These are phyloP conservation scores for Umbelopsis sp. DNA, from an alignment of 192 early-diverging fungal species.

Conservation along the genomic window DNA sequence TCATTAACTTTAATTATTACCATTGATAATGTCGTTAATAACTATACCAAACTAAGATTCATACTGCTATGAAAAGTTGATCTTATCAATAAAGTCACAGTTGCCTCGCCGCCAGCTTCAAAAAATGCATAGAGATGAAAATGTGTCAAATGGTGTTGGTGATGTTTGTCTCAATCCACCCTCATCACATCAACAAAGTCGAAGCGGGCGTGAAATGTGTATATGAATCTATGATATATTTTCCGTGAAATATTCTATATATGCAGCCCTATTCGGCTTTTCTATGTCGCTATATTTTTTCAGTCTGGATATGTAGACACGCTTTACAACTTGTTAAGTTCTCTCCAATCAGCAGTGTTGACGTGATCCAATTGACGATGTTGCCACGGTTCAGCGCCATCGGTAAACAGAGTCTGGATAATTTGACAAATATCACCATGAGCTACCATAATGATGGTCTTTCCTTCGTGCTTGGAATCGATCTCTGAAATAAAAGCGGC, in stretches of 20 bases:
- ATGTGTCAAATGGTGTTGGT: too few species aligned
- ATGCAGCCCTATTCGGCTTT: neutral
- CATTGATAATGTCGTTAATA: too few species aligned
- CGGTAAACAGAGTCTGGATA: slow-evolving; percentile 46
- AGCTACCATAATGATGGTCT: slow-evolving; percentile 46
- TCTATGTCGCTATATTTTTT: too few species aligned
- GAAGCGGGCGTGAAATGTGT: neutral
- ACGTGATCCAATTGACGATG: slow-evolving; percentile 53
- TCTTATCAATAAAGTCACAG: too few species aligned
- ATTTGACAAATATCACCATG: slow-evolving; percentile 62
- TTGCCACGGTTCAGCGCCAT: slow-evolving; percentile 39
- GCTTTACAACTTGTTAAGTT: slow-evolving; percentile 15
- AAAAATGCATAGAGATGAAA: too few species aligned
- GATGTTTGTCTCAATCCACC: too few species aligned
- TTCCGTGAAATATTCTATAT: neutral
- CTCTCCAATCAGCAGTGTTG: slow-evolving; percentile 50
- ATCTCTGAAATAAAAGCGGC: slow-evolving; percentile 40
- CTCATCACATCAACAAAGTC: too few species aligned
- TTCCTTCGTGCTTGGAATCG: slow-evolving; percentile 27
- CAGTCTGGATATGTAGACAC: too few species aligned
- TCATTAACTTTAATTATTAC: neutral
- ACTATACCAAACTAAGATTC: too few species aligned
- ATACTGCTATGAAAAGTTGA: too few species aligned
- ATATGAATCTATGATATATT: neutral
- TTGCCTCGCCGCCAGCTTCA: too few species aligned